Base-by-base conservation (phyloP, 2,329 filamentous ascomycete genomes). In the Diaporthe nobilis region DNA sequence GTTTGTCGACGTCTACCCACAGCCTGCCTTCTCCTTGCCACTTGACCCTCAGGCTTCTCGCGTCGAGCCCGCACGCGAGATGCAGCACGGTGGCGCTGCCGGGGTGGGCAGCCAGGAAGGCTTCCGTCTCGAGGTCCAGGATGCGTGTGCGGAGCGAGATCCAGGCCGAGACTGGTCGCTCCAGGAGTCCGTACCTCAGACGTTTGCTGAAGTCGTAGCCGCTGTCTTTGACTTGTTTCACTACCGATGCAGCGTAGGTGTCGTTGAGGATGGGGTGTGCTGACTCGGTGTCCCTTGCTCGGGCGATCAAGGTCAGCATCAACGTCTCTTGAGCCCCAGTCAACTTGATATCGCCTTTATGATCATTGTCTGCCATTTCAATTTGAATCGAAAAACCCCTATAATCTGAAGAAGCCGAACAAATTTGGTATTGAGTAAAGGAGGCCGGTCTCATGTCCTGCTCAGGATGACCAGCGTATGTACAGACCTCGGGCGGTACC, bases 61-160 rank as follows among this genome's bases (percentile, higher is more conserved):
- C 42, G 65, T 68, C 65, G 3, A 68, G 65, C 22, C 65, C 65
- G 9, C 65, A 68, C 9, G 65, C 65, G n/a, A 68, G 20, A n/a
- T 68, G 65, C n/a, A 68, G 22, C n/a, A 68, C 47, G 13, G 65
- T 68, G 7, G 31, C 65, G n/a, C 10, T n/a, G 4, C 47, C 65
- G 0, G 65, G 47, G 22, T 68, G 65, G 1, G 34, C 44, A 4
- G 13, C 34, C 1, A 68, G 65, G 65, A 68, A 68, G 8, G 31
- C 31, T 2, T 68, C 47, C 1, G 34, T 53, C 65, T 53, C 53
- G 13, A 53, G 65, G 15, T 68, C 65, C n/a, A 68, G 13, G 13
- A 68, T 53, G 22, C 65, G 47, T n/a, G 47, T 6, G 47, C 65
- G 31, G 10, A 68, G 65, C 1, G 65, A 53, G 5, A 68, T 53